Percentiles rank a stretch among this genome's conserved stretches.
phyloP scores from a whole-genome alignment of 768 basidiomycete genomes.

The Xerocomellus intermedius region DNA sequence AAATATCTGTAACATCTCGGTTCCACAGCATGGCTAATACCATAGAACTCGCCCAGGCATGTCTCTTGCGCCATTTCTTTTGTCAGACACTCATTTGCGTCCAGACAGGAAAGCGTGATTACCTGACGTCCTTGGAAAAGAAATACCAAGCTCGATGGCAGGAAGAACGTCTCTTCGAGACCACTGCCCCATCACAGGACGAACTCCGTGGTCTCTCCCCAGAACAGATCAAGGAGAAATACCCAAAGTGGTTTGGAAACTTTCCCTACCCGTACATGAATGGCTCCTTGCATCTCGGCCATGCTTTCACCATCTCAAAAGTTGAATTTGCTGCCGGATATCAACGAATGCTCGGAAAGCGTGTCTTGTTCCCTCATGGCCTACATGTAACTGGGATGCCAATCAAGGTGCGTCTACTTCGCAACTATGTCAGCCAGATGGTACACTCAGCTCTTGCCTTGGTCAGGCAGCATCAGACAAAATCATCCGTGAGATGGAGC shows the following conservation, averaged over 20 bases:
- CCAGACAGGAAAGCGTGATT: slow-evolving; percentile 93
- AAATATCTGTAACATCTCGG: slow-evolving; percentile 24
- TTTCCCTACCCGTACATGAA: slow-evolving; percentile 99
- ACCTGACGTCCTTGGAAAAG: slow-evolving; percentile 77
- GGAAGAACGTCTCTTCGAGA: slow-evolving; percentile 76
- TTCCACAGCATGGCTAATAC: slow-evolving; percentile 53
- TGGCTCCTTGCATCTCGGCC: slow-evolving; percentile 93
- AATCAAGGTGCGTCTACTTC: slow-evolving; percentile 74
- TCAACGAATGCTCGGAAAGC: slow-evolving; percentile 92
- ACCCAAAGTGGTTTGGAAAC: slow-evolving; percentile 97
- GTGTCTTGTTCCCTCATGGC: slow-evolving; percentile 94
- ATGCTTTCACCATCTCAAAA: slow-evolving; percentile 98
- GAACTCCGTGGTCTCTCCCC: slow-evolving; percentile 63
- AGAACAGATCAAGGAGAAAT: slow-evolving; percentile 65
- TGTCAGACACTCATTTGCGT: slow-evolving; percentile 2
- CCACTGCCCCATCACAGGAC: slow-evolving; percentile 70
- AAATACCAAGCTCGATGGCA: slow-evolving; percentile 84
- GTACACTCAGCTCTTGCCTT: not conserved
- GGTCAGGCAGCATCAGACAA: slow-evolving; percentile 95
- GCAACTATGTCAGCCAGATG: not conserved
- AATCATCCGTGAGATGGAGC: slow-evolving; percentile 92
- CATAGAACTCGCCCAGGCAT: slow-evolving; percentile 62
- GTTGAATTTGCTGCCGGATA: slow-evolving; percentile 96
- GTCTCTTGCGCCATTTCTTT: slow-evolving; percentile 4
- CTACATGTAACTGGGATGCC: slow-evolving; percentile 99